Evolutionary conservation across 2,329 filamentous ascomycete species (phyloP).

Genomic region (Diaporthe sp.): DNA sequence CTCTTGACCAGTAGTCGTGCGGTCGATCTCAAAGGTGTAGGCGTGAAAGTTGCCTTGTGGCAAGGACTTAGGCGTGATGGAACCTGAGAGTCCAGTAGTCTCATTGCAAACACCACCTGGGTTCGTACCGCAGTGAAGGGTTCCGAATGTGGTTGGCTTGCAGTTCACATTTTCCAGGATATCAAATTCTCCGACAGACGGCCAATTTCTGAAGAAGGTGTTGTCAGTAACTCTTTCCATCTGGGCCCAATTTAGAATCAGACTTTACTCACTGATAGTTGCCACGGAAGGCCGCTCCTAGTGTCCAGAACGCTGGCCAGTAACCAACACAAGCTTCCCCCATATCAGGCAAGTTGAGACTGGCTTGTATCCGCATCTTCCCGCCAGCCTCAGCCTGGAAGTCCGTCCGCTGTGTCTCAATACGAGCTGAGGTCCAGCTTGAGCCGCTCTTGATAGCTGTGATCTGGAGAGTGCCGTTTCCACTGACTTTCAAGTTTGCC

Average conservation of each 20-base stretch:
- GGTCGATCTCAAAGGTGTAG: slow-evolving; percentile 20
- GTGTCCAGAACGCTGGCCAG: slow-evolving; percentile 20
- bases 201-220: background rate
- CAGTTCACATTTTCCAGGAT: slow-evolving; percentile 18
- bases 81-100: slow-evolving; percentile 5
- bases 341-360: slow-evolving; percentile 24
- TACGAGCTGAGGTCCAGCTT: slow-evolving; percentile 15
- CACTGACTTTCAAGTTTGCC: slow-evolving; percentile 14
- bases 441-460: slow-evolving; percentile 19
- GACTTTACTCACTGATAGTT: slow-evolving; percentile 4
- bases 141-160: slow-evolving; percentile 15
- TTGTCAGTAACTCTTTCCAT: background rate
- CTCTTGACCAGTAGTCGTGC: slow-evolving; percentile 7
- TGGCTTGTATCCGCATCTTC: slow-evolving; percentile 17
- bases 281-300: slow-evolving; percentile 11
- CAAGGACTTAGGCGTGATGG: background rate
- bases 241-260: too few relatives aligned
- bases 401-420: slow-evolving; percentile 19
- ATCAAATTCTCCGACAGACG: slow-evolving; percentile 17
- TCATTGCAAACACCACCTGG: slow-evolving; percentile 11
- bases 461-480: slow-evolving; percentile 16
- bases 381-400: background rate
- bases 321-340: slow-evolving; percentile 16
- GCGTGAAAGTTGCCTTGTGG: slow-evolving; percentile 19
- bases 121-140: slow-evolving; percentile 13